Evolutionary conservation across 2,329 filamentous ascomycete genomes (phyloP), one percentile per base, ranked within the genome.

Genomic region (Pseudogymnoascus sp.): DNA sequence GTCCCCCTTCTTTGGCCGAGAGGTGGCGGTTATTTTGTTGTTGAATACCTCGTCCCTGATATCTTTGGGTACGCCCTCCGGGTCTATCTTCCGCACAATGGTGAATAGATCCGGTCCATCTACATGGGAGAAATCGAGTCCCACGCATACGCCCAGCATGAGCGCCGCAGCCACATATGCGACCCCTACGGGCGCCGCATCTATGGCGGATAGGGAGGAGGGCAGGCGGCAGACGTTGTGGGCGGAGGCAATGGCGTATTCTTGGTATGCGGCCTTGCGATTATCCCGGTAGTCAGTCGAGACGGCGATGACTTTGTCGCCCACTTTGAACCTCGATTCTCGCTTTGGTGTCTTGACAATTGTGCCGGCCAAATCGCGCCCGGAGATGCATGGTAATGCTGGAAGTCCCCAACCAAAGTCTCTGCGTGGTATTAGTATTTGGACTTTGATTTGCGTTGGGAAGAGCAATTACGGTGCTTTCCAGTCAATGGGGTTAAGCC

Each of bases 401-500:
- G 70, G 70, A 17, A 72, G 61, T 7, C 70, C 70, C 55, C 65
- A 72, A 15, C 70, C 70, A 62, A 71, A 72, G 59, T 71, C 70
- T 17, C 70, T 72, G 41, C 85, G 77, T 85, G 76, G 67, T 89
- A 86, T 33, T 38, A 9, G 77, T 80, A 67, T 74, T 86, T 84
- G 84, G 82, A 60, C 80, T 80, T 74, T 89, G 89, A 85, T 33
- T 33, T 55, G 5, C 8, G 29, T 17, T 90, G 71, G 90, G 88
- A 60, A 91, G 86, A 0, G 74, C 1, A 88, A 78, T 69, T 76
- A 89, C 86, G 87, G 85, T 63, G 84, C 81, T 76, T 92, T 92
- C 89, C 89, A 92, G 72, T 92, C 89, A 62, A 92, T 88, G 0
- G 89, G 89, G 68, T 92, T 92, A 38, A 92, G 74, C 0, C 89